phyloP scores from a whole-genome alignment of 257 asterid species.

The Rehmannia glutinosa region DNA sequence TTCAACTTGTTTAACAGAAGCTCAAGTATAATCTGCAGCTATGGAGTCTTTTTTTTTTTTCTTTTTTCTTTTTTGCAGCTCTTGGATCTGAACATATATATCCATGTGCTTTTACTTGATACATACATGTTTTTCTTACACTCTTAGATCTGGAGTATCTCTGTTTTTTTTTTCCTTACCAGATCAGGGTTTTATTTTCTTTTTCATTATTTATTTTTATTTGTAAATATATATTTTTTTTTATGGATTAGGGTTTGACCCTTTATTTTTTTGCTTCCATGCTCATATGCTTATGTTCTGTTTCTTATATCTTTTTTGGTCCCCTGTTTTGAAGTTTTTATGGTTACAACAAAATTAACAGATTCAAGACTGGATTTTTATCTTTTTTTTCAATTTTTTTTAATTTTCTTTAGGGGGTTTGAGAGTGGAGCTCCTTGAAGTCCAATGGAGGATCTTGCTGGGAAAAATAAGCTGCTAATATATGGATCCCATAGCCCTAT shows the following conservation, averaged over 20 bases:
- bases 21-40: no score
- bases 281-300: no score
- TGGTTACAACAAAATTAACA: no score
- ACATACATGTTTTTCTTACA: no score
- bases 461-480: constrained; percentile 70
- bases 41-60: no score
- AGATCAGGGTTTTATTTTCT: not conserved
- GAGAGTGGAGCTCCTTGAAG: constrained; percentile 92
- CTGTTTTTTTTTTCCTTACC: not conserved
- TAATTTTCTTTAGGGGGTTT: constrained; percentile 23
- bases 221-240: not conserved
- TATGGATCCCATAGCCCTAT: constrained; percentile 86
- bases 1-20: no score
- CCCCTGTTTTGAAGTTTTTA: no score
- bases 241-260: not conserved
- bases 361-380: not conserved
- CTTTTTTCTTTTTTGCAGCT: not conserved
- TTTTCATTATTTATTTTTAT: not conserved
- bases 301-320: no score
- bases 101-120: not conserved
- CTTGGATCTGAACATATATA: not conserved
- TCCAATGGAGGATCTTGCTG: constrained; percentile 71
- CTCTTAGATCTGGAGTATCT: constrained; percentile 10
- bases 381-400: not conserved
- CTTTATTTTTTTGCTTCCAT: no score